Conservation (phyloP, 805 yeast species). For the Candida methanosorbosa region DNA sequence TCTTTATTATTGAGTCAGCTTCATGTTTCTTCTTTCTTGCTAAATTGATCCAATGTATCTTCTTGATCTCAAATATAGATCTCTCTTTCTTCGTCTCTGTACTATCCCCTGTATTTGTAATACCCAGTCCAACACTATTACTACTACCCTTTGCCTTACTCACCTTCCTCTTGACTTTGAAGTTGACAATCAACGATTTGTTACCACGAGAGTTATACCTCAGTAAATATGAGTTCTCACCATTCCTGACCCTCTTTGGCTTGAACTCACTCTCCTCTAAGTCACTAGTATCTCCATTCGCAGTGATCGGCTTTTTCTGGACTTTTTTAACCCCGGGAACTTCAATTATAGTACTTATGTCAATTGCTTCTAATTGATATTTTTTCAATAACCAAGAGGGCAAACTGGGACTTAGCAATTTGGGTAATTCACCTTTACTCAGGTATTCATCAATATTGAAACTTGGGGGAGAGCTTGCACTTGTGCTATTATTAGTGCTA, state of each 20-base stretch:
- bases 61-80: conserved; percentile 1
- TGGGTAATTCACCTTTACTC: neutral
- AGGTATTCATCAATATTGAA: neutral
- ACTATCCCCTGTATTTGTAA: too few species aligned
- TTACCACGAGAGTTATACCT: too few species aligned
- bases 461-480: too few species aligned
- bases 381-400: neutral
- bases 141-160: neutral
- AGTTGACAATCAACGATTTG: neutral
- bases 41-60: conserved; percentile 6
- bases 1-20: conserved; percentile 1
- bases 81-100: too few species aligned
- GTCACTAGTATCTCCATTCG: too few species aligned
- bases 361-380: neutral
- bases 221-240: too few species aligned
- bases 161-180: neutral
- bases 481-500: too few species aligned
- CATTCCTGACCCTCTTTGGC: neutral
- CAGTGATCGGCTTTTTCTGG: too few species aligned
- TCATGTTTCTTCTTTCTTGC: conserved; percentile 6
- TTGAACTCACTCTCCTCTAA: neutral
- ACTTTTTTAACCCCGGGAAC: too few species aligned
- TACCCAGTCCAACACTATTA: too few species aligned
- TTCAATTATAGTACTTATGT: neutral
- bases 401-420: neutral